Evolutionary conservation across 148 eudicot species (phyloP).

Genomic region (Vaccinium corymbosum): DNA sequence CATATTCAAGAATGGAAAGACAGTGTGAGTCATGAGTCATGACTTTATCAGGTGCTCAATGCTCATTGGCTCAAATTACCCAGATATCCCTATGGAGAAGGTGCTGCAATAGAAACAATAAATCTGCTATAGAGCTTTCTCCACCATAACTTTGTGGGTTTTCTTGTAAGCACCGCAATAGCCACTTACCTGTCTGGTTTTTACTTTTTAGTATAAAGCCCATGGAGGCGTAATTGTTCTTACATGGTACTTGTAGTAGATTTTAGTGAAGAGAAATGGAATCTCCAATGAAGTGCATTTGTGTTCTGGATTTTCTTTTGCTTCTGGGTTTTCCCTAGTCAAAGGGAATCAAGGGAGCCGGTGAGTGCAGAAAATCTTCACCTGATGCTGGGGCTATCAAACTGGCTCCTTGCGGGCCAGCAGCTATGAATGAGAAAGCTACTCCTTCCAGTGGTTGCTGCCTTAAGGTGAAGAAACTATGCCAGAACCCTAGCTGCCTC

Average conservation of each 20-base stretch:
- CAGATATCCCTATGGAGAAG: constrained; percentile 1
- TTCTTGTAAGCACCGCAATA: constrained; percentile 9
- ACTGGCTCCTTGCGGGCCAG: constrained; percentile 56
- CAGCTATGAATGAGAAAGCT: constrained; percentile 42
- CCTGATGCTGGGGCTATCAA: constrained; percentile 60
- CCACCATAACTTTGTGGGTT: constrained; percentile 18
- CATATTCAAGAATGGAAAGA: neutral
- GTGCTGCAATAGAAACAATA: constrained; percentile 13
- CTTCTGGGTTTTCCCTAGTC: constrained; percentile 24
- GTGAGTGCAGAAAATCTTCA: constrained; percentile 51
- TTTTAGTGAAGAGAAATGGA: constrained; percentile 18
- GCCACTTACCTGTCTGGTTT: constrained; percentile 9
- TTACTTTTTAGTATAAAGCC: constrained; percentile 14
- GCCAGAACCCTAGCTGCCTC: constrained; percentile 51
- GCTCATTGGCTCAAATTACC: constrained; percentile 9
- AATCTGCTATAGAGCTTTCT: constrained; percentile 18
- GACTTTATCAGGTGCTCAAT: neutral
- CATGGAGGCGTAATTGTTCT: neutral
- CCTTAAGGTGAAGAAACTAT: constrained; percentile 45
- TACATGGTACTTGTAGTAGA: neutral
- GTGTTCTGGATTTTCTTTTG: constrained; percentile 28
- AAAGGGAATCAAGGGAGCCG: constrained; percentile 30
- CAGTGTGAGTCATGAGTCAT: neutral
- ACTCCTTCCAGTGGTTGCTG: constrained; percentile 48
- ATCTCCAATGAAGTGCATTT: constrained; percentile 28